Percentiles rank a stretch among this genome's conserved stretches.
Conservation (phyloP, 2,329 filamentous ascomycete species). For the Xenosphaeropsis pyriputrescens region DNA sequence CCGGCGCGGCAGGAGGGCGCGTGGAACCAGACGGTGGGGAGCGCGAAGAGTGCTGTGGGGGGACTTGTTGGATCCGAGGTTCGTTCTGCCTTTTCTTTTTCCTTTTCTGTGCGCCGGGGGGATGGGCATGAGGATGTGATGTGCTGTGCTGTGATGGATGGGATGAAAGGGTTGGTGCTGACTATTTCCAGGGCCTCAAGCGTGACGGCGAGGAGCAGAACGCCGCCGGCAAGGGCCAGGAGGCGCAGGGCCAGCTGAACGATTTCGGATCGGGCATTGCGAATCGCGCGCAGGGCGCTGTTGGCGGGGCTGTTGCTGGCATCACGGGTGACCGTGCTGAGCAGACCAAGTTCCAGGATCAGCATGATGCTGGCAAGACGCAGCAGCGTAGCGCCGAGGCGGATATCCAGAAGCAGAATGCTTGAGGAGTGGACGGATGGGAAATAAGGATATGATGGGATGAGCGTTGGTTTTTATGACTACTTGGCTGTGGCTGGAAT, state of each 20-base stretch:
- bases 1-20: slow-evolving; percentile 55
- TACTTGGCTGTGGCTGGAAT: too few species aligned
- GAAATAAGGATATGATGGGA: background rate
- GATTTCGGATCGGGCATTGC: slow-evolving; percentile 56
- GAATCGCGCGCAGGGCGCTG: slow-evolving; percentile 52
- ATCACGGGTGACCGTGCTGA: slow-evolving; percentile 55
- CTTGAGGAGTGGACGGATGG: background rate
- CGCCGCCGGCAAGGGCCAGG: slow-evolving; percentile 61
- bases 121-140: too few species aligned
- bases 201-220: slow-evolving; percentile 65
- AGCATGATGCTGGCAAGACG: slow-evolving; percentile 72
- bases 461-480: background rate
- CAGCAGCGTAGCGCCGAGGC: slow-evolving; percentile 70
- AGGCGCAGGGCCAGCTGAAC: slow-evolving; percentile 67
- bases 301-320: slow-evolving; percentile 58
- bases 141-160: too few species aligned
- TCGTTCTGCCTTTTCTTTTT: slow-evolving; percentile 8
- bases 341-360: slow-evolving; percentile 47
- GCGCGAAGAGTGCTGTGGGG: slow-evolving; percentile 70
- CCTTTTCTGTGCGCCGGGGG: too few species aligned
- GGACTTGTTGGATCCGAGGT: slow-evolving; percentile 61
- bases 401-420: slow-evolving; percentile 52
- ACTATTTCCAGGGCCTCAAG: slow-evolving; percentile 49
- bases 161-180: too few species aligned
- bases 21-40: slow-evolving; percentile 84